Evolutionary conservation across 140 eudicot species (phyloP).

Genomic region (Oenanthe javanica): DNA sequence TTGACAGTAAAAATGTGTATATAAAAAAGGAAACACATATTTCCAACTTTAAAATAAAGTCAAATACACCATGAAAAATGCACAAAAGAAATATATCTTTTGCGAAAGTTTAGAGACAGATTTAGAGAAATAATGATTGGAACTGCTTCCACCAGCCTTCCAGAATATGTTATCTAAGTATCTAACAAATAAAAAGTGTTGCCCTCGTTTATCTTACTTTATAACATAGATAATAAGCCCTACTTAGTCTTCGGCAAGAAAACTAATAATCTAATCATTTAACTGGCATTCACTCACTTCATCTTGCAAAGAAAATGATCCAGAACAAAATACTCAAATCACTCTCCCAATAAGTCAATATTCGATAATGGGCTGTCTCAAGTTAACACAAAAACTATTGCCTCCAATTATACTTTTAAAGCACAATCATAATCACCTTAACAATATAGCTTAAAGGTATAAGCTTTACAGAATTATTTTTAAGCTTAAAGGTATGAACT

Average conservation of each 20-base stretch:
- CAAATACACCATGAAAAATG: background rate
- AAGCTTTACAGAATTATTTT: too few species aligned
- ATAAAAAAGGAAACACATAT: background rate
- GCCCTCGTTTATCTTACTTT: background rate
- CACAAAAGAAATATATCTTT: background rate
- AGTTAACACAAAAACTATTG: too few species aligned
- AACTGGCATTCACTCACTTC: too few species aligned
- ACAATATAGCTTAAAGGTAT: too few species aligned
- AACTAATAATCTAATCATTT: background rate
- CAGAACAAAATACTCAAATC: too few species aligned
- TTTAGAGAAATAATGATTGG: background rate
- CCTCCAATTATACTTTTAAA: too few species aligned
- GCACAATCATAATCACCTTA: too few species aligned
- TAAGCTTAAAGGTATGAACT: too few species aligned
- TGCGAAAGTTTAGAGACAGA: background rate
- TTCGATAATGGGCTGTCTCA: too few species aligned
- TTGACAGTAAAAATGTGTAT: background rate
- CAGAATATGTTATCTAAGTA: background rate
- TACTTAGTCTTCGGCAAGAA: background rate
- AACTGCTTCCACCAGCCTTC: background rate
- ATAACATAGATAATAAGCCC: background rate
- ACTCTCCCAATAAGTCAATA: too few species aligned
- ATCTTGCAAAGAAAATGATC: too few species aligned
- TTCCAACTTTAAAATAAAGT: background rate
- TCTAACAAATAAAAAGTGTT: background rate